Evolutionary conservation across 306 rosid species (phyloP).

Genomic region (Prunus padus): DNA sequence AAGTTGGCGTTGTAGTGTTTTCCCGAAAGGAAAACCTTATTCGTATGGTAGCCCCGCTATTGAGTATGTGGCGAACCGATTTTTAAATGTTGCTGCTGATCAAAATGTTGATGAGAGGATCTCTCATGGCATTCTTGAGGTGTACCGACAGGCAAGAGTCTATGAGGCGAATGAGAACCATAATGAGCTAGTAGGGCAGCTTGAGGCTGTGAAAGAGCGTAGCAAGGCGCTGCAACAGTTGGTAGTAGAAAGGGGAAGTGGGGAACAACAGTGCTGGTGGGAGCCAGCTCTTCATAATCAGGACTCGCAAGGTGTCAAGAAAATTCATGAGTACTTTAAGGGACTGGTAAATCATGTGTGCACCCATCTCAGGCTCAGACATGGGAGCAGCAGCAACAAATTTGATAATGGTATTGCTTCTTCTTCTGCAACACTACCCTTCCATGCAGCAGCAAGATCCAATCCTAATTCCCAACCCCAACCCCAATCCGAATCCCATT

Average conservation of each 20-base stretch:
- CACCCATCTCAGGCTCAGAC: too few relatives aligned
- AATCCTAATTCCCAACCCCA: too few relatives aligned
- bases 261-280: conserved; percentile 13
- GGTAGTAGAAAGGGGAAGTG: neutral
- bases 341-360: too few relatives aligned
- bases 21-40: conserved; percentile 9
- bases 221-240: neutral
- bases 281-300: conserved; percentile 1
- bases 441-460: too few relatives aligned
- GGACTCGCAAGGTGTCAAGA: neutral
- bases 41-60: conserved; percentile 4
- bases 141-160: neutral
- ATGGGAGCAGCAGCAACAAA: too few relatives aligned
- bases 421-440: too few relatives aligned
- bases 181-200: neutral
- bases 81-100: neutral
- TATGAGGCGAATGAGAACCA: neutral
- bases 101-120: too few relatives aligned
- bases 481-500: too few relatives aligned
- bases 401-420: too few relatives aligned
- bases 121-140: neutral
- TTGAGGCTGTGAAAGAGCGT: neutral
- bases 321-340: neutral
- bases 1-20: conserved; percentile 9
- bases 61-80: neutral